Percentiles rank a stretch among this genome's conserved stretches.
Conservation (phyloP, 768 basidiomycete genomes). For the Coprinopsis cinerea region DNA sequence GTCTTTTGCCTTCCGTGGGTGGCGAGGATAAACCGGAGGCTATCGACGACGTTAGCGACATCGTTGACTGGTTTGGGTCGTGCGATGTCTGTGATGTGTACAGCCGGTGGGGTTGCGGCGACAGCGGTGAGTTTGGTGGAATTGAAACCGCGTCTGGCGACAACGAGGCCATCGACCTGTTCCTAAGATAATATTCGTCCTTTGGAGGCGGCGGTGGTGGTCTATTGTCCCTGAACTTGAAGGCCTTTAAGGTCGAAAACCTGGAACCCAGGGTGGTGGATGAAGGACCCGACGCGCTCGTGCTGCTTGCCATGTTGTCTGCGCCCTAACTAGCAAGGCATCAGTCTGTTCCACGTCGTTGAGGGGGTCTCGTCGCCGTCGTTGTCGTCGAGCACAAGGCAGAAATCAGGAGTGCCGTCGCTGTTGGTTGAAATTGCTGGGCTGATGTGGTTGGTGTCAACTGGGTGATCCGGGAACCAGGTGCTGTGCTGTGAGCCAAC, state of each 20-base stretch:
- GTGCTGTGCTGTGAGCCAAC: not conserved
- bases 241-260: slow-evolving; percentile 29
- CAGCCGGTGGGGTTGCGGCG: slow-evolving; percentile 29
- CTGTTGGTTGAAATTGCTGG: not conserved
- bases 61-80: slow-evolving; percentile 26
- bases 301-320: slow-evolving; percentile 22
- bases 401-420: not conserved
- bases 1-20: slow-evolving; percentile 11
- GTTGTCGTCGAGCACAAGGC: not conserved
- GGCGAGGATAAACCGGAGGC: slow-evolving; percentile 23
- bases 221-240: slow-evolving; percentile 25
- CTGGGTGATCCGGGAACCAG: slow-evolving; percentile 1
- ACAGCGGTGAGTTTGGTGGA: slow-evolving; percentile 36
- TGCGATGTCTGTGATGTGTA: slow-evolving; percentile 28
- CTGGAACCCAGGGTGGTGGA: slow-evolving; percentile 20
- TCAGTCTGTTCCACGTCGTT: not conserved
- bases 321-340: not conserved
- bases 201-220: slow-evolving; percentile 65
- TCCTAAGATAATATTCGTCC: slow-evolving; percentile 45
- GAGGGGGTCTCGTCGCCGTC: not conserved
- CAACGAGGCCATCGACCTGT: slow-evolving; percentile 43
- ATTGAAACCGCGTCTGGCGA: slow-evolving; percentile 35
- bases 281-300: slow-evolving; percentile 19
- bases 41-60: slow-evolving; percentile 32
- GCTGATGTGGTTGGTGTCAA: too few species aligned